Conservation (phyloP, 2,329 filamentous ascomycete species). For the Sarocladium brachiariae region DNA sequence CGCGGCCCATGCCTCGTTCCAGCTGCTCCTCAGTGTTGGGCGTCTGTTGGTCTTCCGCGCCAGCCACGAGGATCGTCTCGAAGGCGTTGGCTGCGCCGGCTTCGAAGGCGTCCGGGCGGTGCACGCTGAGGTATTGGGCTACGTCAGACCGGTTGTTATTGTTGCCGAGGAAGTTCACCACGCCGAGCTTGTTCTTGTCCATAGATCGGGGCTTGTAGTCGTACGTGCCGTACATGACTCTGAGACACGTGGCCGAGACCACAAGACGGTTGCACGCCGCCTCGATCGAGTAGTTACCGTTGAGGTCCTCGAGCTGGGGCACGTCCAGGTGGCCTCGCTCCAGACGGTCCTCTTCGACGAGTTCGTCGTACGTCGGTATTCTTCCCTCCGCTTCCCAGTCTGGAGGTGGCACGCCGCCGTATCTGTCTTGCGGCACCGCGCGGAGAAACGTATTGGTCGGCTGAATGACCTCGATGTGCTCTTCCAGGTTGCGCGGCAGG, state of each 20-base stretch:
- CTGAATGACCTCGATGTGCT: constrained; percentile 7
- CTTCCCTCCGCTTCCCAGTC: constrained; percentile 9
- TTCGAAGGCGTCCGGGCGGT: not conserved
- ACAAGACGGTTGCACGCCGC: constrained; percentile 11
- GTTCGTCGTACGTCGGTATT: constrained; percentile 8
- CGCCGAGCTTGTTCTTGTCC: constrained; percentile 9
- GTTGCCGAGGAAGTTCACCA: constrained; percentile 12
- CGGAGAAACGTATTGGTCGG: constrained; percentile 10
- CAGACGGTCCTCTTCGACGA: constrained; percentile 7
- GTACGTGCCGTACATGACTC: constrained; percentile 10
- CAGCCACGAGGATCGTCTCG: constrained; percentile 1
- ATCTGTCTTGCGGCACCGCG: constrained; percentile 3
- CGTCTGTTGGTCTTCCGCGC: constrained; percentile 7
- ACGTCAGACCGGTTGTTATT: constrained; percentile 13
- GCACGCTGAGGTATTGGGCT: not conserved
- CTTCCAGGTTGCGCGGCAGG: not conserved
- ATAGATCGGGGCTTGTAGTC: constrained; percentile 6
- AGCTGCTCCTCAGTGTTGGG: constrained; percentile 11
- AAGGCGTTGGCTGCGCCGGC: constrained; percentile 7
- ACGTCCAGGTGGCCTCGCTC: constrained; percentile 9
- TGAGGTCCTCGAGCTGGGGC: constrained; percentile 6
- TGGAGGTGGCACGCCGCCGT: constrained; percentile 9
- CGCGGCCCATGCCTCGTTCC: constrained; percentile 4
- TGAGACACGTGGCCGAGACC: constrained; percentile 10
- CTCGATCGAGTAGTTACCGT: not conserved